Conservation (phyloP, 2,329 filamentous ascomycete genomes). For the Parasarocladium wereldwijsianum region DNA sequence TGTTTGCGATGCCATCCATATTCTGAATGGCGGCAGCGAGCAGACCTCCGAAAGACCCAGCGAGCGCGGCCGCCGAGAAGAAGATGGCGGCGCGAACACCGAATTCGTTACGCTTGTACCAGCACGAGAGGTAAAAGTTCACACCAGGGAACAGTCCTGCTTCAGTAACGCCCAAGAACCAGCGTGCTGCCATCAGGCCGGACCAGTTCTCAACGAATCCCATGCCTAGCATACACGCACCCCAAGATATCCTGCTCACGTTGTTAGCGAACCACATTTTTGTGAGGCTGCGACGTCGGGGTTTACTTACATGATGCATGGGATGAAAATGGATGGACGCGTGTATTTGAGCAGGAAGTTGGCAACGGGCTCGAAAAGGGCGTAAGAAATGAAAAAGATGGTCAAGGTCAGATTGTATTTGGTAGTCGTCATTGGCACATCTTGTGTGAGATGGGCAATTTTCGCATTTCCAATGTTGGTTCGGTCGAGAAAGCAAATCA, state of each 20-base stretch:
- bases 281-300: neutral
- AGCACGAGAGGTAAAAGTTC: constrained; percentile 70
- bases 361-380: constrained; percentile 62
- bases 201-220: constrained; percentile 49
- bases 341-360: constrained; percentile 68
- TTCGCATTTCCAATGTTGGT: constrained; percentile 67
- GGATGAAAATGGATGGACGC: constrained; percentile 65
- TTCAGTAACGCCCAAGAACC: constrained; percentile 61
- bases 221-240: constrained; percentile 54
- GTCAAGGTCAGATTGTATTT: constrained; percentile 65
- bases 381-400: constrained; percentile 79
- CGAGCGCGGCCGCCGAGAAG: constrained; percentile 68
- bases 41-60: constrained; percentile 64
- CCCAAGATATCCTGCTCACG: constrained; percentile 43
- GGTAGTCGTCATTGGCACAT: constrained; percentile 45
- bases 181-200: constrained; percentile 50
- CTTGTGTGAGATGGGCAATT: constrained; percentile 35
- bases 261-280: constrained; percentile 8
- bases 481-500: constrained; percentile 59
- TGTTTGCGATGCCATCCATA: constrained; percentile 48
- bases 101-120: constrained; percentile 70
- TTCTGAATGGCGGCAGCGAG: constrained; percentile 57
- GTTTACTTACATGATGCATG: constrained; percentile 56
- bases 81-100: constrained; percentile 70
- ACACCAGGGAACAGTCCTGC: constrained; percentile 64